Conservation (phyloP, 495 filamentous ascomycete species). For the Aspergillus homomorphus region DNA sequence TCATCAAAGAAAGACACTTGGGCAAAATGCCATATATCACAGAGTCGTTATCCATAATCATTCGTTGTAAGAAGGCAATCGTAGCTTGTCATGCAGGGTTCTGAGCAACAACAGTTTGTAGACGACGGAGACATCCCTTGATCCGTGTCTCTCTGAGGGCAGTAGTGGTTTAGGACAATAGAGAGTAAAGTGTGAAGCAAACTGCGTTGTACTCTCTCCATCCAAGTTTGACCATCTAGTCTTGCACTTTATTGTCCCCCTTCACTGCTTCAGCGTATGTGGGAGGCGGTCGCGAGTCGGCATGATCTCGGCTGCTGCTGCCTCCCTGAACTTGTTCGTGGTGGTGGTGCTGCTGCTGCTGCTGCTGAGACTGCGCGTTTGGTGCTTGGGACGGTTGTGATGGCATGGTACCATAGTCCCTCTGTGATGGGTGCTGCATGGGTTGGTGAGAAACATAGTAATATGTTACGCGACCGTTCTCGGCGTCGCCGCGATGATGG, state of each 20-base stretch:
- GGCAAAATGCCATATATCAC: background rate
- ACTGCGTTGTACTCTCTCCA: background rate
- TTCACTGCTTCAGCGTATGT: conserved; percentile 83
- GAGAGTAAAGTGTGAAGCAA: background rate
- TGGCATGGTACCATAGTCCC: conserved; percentile 39
- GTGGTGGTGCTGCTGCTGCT: conserved; percentile 25
- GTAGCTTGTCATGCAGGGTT: no score
- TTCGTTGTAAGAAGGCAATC: background rate
- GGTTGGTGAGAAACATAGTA: conserved; percentile 61
- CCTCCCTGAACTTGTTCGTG: conserved; percentile 22
- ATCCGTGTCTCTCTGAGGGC: background rate
- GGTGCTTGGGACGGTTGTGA: conserved; percentile 23
- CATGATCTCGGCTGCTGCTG: conserved; percentile 33
- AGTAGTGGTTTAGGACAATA: background rate
- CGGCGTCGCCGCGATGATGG: conserved; percentile 42
- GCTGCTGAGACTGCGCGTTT: conserved; percentile 21
- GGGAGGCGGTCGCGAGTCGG: conserved; percentile 54
- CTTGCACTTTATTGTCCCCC: conserved; percentile 88
- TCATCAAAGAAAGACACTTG: background rate
- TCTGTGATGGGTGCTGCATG: conserved; percentile 36
- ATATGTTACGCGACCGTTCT: conserved; percentile 59
- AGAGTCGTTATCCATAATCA: conserved; percentile 1
- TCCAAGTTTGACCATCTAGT: conserved; percentile 37
- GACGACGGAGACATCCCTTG: background rate
- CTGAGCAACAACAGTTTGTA: no score